Conservation (phyloP, 148 eudicot genomes). For the Silene latifolia region DNA sequence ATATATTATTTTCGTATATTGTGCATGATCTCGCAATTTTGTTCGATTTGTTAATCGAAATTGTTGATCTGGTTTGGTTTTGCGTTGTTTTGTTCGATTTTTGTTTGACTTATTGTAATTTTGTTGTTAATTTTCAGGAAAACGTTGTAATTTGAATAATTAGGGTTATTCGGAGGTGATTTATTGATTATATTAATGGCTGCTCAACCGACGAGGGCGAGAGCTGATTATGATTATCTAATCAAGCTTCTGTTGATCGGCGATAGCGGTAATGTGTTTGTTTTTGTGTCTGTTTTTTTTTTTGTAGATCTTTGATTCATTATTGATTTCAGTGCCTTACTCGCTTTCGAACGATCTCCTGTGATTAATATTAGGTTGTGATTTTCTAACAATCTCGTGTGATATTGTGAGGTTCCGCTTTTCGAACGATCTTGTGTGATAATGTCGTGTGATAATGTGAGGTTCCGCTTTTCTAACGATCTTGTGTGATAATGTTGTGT, state of each 20-base stretch:
- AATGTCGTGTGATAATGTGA: background rate
- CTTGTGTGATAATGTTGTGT: background rate
- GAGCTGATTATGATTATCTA: conserved; percentile 94
- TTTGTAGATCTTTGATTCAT: conserved; percentile 12
- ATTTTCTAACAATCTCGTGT: too few species aligned
- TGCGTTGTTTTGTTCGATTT: conserved; percentile 6
- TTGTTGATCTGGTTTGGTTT: background rate
- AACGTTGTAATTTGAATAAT: background rate
- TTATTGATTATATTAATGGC: conserved; percentile 51
- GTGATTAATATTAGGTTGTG: background rate
- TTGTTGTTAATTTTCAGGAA: conserved; percentile 11
- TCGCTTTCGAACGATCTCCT: background rate
- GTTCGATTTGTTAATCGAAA: background rate
- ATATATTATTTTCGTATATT: background rate
- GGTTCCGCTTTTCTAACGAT: background rate
- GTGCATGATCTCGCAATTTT: background rate
- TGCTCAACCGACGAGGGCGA: conserved; percentile 90
- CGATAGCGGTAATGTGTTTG: conserved; percentile 58
- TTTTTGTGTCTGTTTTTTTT: background rate
- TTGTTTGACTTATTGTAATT: conserved; percentile 8
- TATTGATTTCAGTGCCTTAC: background rate
- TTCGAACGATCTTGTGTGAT: background rate
- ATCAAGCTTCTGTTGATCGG: conserved; percentile 88
- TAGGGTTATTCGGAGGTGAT: conserved; percentile 21
- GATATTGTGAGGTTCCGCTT: background rate